Conservation (phyloP, 1,284 basidiomycete species). For the Ceratobasidium papillatum region DNA sequence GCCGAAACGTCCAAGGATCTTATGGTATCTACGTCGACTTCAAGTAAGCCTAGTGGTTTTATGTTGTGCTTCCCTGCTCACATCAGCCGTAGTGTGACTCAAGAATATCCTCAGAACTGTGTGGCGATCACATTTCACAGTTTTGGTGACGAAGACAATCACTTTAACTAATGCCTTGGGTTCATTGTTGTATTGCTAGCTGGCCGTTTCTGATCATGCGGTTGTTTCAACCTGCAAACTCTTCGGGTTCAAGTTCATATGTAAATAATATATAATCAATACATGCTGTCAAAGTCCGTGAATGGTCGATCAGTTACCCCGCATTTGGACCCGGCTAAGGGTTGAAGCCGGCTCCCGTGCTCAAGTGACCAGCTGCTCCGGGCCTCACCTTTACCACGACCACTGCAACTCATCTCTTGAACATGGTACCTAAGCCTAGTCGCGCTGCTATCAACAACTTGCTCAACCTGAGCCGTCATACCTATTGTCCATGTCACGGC, state of each 20-base stretch:
- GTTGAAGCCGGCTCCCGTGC: slow-evolving; percentile 19
- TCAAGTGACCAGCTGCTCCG: slow-evolving; percentile 20
- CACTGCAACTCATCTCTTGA: slow-evolving; percentile 10
- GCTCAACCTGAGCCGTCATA: slow-evolving; percentile 74
- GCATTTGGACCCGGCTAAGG: slow-evolving; percentile 17
- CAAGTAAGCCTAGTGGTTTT: background rate
- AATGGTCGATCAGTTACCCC: slow-evolving; percentile 3
- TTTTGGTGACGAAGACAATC: slow-evolving; percentile 32
- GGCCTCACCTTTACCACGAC: slow-evolving; percentile 23
- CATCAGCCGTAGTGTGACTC: background rate
- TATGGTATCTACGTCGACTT: slow-evolving; percentile 39
- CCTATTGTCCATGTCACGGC: slow-evolving; percentile 78
- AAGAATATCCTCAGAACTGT: slow-evolving; percentile 35
- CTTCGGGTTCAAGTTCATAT: too few relatives aligned
- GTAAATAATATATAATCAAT: background rate
- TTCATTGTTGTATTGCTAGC: slow-evolving; percentile 32
- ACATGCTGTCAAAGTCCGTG: background rate
- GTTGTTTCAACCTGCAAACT: too few relatives aligned
- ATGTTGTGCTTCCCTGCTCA: background rate
- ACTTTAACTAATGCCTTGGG: background rate
- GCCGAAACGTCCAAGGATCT: slow-evolving; percentile 17
- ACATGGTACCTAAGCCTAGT: slow-evolving; percentile 63
- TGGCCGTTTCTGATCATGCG: background rate
- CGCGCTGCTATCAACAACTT: slow-evolving; percentile 71
- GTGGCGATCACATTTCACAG: slow-evolving; percentile 31